phyloP scores from a whole-genome alignment of 768 basidiomycete species.

The Tremella yokohamensis region DNA sequence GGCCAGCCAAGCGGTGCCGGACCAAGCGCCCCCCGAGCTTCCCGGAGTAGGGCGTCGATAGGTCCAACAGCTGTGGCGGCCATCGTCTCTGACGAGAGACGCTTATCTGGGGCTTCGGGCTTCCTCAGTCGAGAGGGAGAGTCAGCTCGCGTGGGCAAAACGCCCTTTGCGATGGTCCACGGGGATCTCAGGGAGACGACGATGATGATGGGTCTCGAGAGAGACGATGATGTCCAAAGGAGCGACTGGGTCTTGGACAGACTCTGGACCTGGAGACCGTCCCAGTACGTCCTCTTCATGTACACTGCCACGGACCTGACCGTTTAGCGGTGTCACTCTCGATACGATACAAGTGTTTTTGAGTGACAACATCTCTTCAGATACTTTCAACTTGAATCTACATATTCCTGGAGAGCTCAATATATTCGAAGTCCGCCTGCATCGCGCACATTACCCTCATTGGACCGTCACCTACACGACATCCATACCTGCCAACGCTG shows the following conservation, averaged over 20 bases:
- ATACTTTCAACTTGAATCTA: conserved; percentile 34
- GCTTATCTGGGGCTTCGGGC: no score
- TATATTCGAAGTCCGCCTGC: conserved; percentile 21
- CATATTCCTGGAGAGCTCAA: conserved; percentile 24
- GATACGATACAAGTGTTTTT: conserved; percentile 14
- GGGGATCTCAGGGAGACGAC: conserved; percentile 47
- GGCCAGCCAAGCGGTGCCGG: no score
- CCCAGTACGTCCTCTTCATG: conserved; percentile 20
- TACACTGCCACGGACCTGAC: conserved; percentile 3
- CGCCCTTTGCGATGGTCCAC: no score
- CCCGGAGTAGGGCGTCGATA: no score
- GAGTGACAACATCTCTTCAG: conserved; percentile 29
- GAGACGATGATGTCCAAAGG: conserved; percentile 25
- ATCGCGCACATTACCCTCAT: conserved; percentile 5
- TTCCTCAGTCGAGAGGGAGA: no score
- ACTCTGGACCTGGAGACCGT: conserved; percentile 36
- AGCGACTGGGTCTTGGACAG: conserved; percentile 40
- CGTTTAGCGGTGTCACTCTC: conserved; percentile 10
- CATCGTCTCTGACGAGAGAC: no score
- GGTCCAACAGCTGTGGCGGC: no score
- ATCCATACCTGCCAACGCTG: conserved; percentile 56
- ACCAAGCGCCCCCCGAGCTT: no score
- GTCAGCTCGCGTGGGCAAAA: no score
- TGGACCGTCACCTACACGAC: conserved; percentile 38
- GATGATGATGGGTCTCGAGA: conserved; percentile 49